A percentile compares a stretch with the other conserved stretches of the same genome.
phyloP scores from a whole-genome alignment of 495 filamentous ascomycete species.

The Penicillium arizonense region DNA sequence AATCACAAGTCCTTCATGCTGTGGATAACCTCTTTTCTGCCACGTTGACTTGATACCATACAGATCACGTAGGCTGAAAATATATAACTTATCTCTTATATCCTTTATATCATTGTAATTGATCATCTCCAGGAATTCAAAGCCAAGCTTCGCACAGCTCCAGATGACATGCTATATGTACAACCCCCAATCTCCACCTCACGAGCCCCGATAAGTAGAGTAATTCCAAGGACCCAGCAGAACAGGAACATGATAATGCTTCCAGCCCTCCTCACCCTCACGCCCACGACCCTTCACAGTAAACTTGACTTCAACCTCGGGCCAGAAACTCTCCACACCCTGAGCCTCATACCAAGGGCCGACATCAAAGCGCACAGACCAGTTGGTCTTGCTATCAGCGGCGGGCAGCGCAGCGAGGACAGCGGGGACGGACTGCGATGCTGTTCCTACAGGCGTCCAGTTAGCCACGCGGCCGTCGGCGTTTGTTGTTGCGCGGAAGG shows the following conservation, averaged over 20 bases:
- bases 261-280: conserved; percentile 58
- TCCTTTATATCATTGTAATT: no score
- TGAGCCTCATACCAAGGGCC: conserved; percentile 70
- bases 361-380: conserved; percentile 77
- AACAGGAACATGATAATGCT: conserved; percentile 92
- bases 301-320: conserved; percentile 86
- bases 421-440: conserved; percentile 47
- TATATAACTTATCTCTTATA: no score
- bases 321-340: conserved; percentile 78
- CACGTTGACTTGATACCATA: no score
- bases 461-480: conserved; percentile 79
- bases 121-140: no score
- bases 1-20: no score
- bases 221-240: conserved; percentile 88
- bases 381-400: conserved; percentile 51
- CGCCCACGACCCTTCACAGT: conserved; percentile 57
- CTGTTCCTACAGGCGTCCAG: conserved; percentile 62
- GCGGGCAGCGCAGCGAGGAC: conserved; percentile 42
- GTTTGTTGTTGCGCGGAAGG: conserved; percentile 71
- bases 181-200: conserved; percentile 1
- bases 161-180: not conserved
- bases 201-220: conserved; percentile 83
- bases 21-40: no score
- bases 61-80: no score
- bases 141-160: no score